These are phyloP conservation scores for Beauveria scarabaeidicola DNA, from an alignment of 2,329 filamentous ascomycete species.

Conservation along the genomic window DNA sequence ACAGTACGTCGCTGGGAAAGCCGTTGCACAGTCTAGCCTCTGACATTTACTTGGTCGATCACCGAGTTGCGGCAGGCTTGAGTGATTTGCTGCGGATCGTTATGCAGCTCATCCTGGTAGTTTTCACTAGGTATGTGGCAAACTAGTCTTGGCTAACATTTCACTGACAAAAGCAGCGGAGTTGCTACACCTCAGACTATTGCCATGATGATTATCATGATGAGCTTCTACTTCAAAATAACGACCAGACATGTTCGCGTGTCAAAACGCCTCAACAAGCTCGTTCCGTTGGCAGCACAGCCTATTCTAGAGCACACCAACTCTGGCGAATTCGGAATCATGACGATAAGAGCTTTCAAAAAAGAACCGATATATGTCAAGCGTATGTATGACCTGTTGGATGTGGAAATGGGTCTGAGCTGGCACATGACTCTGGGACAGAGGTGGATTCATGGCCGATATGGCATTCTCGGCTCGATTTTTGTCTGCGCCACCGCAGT, in stretches of 20 bases:
- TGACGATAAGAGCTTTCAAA: slow-evolving; percentile 12
- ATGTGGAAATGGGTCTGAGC: background rate
- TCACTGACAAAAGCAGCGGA: background rate
- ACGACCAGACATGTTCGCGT: background rate
- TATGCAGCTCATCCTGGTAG: slow-evolving; percentile 28
- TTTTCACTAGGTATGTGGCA: slow-evolving; percentile 1
- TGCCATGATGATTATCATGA: background rate
- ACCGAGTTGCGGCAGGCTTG: background rate
- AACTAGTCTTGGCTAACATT: background rate
- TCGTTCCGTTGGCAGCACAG: slow-evolving; percentile 1
- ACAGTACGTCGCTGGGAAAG: slow-evolving; percentile 1
- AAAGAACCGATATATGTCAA: slow-evolving; percentile 1
- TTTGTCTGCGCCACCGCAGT: slow-evolving; percentile 6
- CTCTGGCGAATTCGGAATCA: slow-evolving; percentile 4
- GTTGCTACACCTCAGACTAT: background rate
- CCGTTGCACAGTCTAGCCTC: slow-evolving; percentile 5
- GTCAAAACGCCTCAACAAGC: slow-evolving; percentile 4
- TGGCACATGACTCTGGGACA: slow-evolving; percentile 4
- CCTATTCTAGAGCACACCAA: slow-evolving; percentile 10
- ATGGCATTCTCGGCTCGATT: slow-evolving; percentile 6
- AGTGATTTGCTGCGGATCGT: slow-evolving; percentile 4
- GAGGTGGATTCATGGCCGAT: slow-evolving; percentile 5
- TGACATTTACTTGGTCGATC: slow-evolving; percentile 10
- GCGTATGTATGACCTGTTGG: slow-evolving; percentile 7
- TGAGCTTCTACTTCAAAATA: slow-evolving; percentile 1